Conservation (phyloP, 352 stramenopile species). For the Globisporangium carolinianum region DNA sequence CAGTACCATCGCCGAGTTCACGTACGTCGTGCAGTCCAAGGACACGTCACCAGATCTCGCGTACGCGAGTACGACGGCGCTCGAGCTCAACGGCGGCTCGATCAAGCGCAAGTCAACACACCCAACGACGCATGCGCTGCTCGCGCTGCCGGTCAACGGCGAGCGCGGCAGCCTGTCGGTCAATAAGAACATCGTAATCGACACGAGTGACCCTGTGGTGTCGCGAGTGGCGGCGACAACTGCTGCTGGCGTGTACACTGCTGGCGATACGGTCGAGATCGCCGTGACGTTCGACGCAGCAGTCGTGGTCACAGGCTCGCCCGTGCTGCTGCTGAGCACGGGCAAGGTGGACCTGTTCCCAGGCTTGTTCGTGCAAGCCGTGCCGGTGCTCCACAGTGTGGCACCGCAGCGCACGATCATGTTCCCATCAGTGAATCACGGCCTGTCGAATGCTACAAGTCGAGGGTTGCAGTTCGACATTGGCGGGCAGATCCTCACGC, state of each 20-base stretch:
- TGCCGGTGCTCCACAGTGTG: slow-evolving; percentile 16
- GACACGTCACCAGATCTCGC: slow-evolving; percentile 66
- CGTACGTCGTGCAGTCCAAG: slow-evolving; percentile 62
- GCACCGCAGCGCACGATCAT: slow-evolving; percentile 25
- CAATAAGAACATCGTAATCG: slow-evolving; percentile 68
- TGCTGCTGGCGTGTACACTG: slow-evolving; percentile 43
- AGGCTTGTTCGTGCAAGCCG: slow-evolving; percentile 35
- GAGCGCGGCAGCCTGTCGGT: slow-evolving; percentile 53
- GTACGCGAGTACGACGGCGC: slow-evolving; percentile 35
- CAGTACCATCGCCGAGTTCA: slow-evolving; percentile 51
- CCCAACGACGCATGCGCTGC: slow-evolving; percentile 35
- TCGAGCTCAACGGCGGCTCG: slow-evolving; percentile 50
- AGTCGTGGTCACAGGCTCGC: slow-evolving; percentile 46
- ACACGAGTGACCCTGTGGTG: slow-evolving; percentile 49
- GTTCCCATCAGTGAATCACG: slow-evolving; percentile 45
- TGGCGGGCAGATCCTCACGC: slow-evolving; percentile 35
- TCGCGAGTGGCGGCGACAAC: slow-evolving; percentile 26
- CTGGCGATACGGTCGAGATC: slow-evolving; percentile 52
- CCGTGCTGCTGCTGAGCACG: slow-evolving; percentile 37
- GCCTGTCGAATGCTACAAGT: slow-evolving; percentile 27
- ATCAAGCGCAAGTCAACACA: slow-evolving; percentile 49
- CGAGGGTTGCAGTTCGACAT: slow-evolving; percentile 54
- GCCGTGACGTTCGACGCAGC: slow-evolving; percentile 46
- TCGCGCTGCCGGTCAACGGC: slow-evolving; percentile 48
- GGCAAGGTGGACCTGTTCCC: slow-evolving; percentile 51